These are phyloP conservation scores for Syzygium aromaticum DNA, from an alignment of 345 rosid species.

Conservation along the genomic window DNA sequence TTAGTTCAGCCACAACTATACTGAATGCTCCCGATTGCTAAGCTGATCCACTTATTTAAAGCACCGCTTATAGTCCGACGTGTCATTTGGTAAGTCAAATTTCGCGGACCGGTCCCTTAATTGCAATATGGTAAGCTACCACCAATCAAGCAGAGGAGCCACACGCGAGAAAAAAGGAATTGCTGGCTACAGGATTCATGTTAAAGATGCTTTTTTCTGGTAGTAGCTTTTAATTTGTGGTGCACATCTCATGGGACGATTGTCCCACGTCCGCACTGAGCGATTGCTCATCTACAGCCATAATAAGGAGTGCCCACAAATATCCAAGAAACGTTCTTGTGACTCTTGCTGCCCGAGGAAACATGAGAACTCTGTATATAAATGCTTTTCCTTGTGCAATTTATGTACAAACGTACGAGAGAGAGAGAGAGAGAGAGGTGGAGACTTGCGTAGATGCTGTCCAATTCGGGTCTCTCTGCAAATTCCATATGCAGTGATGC, in stretches of 20 bases:
- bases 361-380: neutral
- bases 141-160: too few relatives aligned
- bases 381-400: neutral
- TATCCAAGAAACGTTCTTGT: neutral
- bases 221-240: neutral
- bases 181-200: neutral
- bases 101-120: too few relatives aligned
- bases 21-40: rapidly evolving
- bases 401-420: neutral
- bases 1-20: rapidly evolving
- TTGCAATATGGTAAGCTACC: too few relatives aligned
- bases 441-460: slow-evolving; percentile 5
- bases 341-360: neutral
- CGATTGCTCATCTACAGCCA: neutral
- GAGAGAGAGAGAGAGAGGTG: neutral
- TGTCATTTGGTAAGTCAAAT: too few relatives aligned
- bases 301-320: neutral
- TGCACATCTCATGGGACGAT: neutral
- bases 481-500: slow-evolving; percentile 27
- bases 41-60: too few relatives aligned
- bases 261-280: neutral
- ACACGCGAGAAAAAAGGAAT: too few relatives aligned
- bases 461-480: slow-evolving; percentile 9
- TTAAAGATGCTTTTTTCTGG: neutral
- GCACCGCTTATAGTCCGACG: too few relatives aligned